A percentile compares a stretch with the other conserved stretches of the same genome.
These are phyloP conservation scores for Ophiosphaerella korrae DNA, from an alignment of 2,329 filamentous ascomycete genomes.

Conservation along the genomic window DNA sequence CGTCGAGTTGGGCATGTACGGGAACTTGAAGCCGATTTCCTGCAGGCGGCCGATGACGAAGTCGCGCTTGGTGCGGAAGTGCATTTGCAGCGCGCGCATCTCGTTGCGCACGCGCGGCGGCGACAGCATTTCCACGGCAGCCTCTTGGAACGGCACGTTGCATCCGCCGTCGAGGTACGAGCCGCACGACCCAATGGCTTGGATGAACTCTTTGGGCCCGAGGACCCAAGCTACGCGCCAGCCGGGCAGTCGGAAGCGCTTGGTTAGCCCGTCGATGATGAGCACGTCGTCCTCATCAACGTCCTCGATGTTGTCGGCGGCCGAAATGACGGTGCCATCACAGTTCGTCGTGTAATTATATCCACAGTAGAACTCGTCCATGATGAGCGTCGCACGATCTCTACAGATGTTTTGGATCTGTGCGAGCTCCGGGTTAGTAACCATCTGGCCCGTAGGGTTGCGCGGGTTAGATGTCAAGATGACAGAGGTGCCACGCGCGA, in stretches of 20 bases:
- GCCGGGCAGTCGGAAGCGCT: slow-evolving; percentile 92
- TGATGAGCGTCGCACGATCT: slow-evolving; percentile 86
- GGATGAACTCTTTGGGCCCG: slow-evolving; percentile 94
- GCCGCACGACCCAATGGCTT: slow-evolving; percentile 88
- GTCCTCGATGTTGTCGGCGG: slow-evolving; percentile 87
- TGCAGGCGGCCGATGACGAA: slow-evolving; percentile 80
- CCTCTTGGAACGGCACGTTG: slow-evolving; percentile 94
- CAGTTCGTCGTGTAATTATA: slow-evolving; percentile 96
- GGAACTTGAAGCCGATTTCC: slow-evolving; percentile 84
- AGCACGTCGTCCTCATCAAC: slow-evolving; percentile 81
- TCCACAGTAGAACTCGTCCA: slow-evolving; percentile 89
- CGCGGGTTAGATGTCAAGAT: slow-evolving; percentile 94
- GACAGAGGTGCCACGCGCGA: slow-evolving; percentile 76
- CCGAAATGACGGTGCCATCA: slow-evolving; percentile 85
- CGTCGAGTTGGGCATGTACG: slow-evolving; percentile 82
- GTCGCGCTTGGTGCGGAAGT: slow-evolving; percentile 93
- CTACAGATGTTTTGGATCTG: slow-evolving; percentile 93
- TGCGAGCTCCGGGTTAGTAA: slow-evolving; percentile 81
- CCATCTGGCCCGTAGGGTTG: slow-evolving; percentile 89
- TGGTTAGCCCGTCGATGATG: slow-evolving; percentile 93
- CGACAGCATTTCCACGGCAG: slow-evolving; percentile 90
- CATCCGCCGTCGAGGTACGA: slow-evolving; percentile 94
- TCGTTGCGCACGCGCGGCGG: slow-evolving; percentile 78
- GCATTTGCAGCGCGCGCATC: slow-evolving; percentile 85
- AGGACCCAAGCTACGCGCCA: slow-evolving; percentile 98